A percentile compares a stretch with the other conserved stretches of the same genome.
Conservation (phyloP, 2,329 filamentous ascomycete species). For the Colletotrichum sp. region DNA sequence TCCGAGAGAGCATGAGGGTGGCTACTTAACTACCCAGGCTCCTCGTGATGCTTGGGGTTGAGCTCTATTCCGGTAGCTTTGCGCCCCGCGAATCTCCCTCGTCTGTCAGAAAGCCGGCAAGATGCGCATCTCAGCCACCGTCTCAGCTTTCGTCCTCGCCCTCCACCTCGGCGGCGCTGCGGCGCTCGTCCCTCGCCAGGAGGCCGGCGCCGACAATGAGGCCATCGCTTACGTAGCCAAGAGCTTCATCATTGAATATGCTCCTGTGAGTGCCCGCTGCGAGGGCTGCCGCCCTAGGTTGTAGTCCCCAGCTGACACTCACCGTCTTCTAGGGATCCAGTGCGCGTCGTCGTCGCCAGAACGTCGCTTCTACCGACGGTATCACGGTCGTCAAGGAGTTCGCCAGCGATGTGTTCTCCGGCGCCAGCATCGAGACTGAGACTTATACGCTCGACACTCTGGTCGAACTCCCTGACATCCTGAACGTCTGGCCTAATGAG, state of each 20-base stretch:
- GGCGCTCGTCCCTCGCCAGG: constrained; percentile 1
- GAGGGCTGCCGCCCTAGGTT: constrained; percentile 1
- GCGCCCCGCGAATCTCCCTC: neutral
- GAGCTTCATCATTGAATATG: constrained; percentile 28
- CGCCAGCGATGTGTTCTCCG: constrained; percentile 30
- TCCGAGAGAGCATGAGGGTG: neutral
- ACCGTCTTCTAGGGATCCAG: neutral
- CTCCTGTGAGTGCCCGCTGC: constrained; percentile 22
- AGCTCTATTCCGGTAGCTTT: neutral
- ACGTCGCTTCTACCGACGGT: constrained; percentile 22
- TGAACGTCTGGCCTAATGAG: constrained; percentile 40
- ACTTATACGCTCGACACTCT: constrained; percentile 37
- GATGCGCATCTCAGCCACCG: constrained; percentile 21
- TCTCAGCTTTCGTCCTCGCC: constrained; percentile 13
- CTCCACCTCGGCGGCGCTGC: constrained; percentile 12
- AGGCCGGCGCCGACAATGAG: neutral
- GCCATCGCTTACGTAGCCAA: constrained; percentile 9
- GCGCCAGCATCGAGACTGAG: constrained; percentile 32
- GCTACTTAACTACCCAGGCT: constrained; percentile 1
- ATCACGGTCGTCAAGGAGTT: constrained; percentile 30
- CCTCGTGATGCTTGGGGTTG: neutral
- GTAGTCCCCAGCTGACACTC: constrained; percentile 2
- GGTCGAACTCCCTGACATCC: constrained; percentile 29
- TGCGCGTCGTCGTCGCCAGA: constrained; percentile 21
- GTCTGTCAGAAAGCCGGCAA: neutral